These are phyloP conservation scores for Teratosphaeria destructans DNA, from an alignment of 2,329 filamentous ascomycete species.

Conservation along the genomic window DNA sequence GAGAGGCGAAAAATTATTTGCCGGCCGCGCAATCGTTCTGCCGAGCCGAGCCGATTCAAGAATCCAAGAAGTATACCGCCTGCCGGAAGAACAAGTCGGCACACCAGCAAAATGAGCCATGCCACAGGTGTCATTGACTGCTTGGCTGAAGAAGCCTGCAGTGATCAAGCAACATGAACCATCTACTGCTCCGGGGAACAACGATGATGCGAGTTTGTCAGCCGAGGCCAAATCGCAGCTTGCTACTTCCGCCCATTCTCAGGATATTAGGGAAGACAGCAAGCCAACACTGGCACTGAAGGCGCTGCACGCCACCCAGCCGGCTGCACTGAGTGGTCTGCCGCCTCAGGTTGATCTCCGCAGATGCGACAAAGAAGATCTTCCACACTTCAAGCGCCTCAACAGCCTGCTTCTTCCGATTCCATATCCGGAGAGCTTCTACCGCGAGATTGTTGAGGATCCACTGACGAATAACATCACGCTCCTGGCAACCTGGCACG, in stretches of 20 bases:
- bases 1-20: neutral
- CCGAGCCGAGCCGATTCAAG: neutral
- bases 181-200: neutral
- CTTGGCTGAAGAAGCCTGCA: slow-evolving; percentile 36
- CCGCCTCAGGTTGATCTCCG: slow-evolving; percentile 44
- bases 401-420: slow-evolving; percentile 50
- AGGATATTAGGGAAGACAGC: neutral
- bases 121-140: slow-evolving; percentile 37
- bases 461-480: slow-evolving; percentile 43
- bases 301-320: neutral
- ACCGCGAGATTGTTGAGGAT: slow-evolving; percentile 48
- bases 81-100: neutral
- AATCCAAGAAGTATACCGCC: neutral
- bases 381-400: slow-evolving; percentile 47
- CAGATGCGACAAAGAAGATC: slow-evolving; percentile 41
- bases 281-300: neutral
- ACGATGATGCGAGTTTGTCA: neutral
- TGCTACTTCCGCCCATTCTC: neutral
- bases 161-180: slow-evolving; percentile 15
- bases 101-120: slow-evolving; percentile 16
- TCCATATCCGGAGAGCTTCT: slow-evolving; percentile 51
- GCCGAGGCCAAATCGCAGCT: neutral
- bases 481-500: slow-evolving; percentile 49
- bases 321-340: slow-evolving; percentile 11
- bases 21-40: neutral